These are phyloP conservation scores for Coniosporium apollinis DNA, from an alignment of 495 filamentous ascomycete species.

Conservation along the genomic window DNA sequence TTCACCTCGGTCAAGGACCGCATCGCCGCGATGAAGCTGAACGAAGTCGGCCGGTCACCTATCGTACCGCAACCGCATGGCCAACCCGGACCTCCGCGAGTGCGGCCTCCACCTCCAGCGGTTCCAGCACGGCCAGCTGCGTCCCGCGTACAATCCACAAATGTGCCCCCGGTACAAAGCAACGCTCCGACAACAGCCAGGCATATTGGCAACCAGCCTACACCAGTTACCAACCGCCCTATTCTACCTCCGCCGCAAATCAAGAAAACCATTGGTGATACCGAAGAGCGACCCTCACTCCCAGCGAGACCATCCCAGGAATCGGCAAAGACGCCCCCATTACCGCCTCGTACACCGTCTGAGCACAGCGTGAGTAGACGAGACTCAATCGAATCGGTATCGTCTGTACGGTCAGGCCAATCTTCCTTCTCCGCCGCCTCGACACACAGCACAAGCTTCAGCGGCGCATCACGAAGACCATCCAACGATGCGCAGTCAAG, in stretches of 20 bases:
- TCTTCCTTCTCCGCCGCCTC: constrained; percentile 17
- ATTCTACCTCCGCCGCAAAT: constrained; percentile 19
- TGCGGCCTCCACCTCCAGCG: constrained; percentile 23
- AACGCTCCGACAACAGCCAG: constrained; percentile 19
- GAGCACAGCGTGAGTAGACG: constrained; percentile 13
- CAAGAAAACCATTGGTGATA: constrained; percentile 10
- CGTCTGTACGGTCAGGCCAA: constrained; percentile 17
- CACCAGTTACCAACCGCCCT: constrained; percentile 13
- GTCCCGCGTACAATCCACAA: constrained; percentile 29
- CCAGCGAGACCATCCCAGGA: constrained; percentile 27
- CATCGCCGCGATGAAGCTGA: constrained; percentile 41
- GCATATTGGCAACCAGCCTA: constrained; percentile 31
- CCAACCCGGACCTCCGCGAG: constrained; percentile 9
- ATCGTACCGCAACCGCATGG: constrained; percentile 18
- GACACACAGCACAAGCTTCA: constrained; percentile 11
- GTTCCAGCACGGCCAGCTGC: constrained; percentile 16
- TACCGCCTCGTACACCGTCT: constrained; percentile 24
- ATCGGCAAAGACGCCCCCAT: constrained; percentile 18
- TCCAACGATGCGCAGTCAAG: not conserved
- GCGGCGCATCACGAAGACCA: constrained; percentile 6
- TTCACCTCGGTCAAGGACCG: constrained; percentile 38
- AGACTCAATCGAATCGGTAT: constrained; percentile 19
- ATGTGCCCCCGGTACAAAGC: constrained; percentile 28
- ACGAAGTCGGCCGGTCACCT: constrained; percentile 32
- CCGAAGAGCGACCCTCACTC: constrained; percentile 25